phyloP scores from a whole-genome alignment of 208 protist genomes.

The Acanthamoeba royreba region DNA sequence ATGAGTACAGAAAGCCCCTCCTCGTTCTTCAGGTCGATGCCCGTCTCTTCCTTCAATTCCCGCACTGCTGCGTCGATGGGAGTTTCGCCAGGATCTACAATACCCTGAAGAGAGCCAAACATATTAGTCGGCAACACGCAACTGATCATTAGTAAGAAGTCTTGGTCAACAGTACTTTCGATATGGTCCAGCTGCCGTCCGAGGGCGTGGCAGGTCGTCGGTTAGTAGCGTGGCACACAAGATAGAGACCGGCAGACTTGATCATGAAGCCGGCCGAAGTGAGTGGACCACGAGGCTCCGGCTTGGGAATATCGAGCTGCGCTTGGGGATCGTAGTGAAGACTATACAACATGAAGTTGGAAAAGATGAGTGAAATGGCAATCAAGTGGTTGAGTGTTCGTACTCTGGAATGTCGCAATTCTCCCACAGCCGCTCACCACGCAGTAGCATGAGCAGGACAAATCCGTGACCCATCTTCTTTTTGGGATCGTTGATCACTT shows the following conservation, averaged over 20 bases:
- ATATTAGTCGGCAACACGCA: too few relatives aligned
- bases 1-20: background rate
- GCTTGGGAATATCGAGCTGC: background rate
- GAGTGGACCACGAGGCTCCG: background rate
- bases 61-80: background rate
- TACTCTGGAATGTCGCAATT: background rate
- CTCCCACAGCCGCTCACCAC: constrained; percentile 14
- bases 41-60: background rate
- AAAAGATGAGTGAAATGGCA: too few relatives aligned
- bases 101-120: too few relatives aligned
- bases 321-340: background rate
- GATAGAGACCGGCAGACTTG: background rate
- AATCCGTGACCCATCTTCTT: constrained; percentile 51
- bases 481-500: constrained; percentile 42
- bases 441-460: constrained; percentile 40
- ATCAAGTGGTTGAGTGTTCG: background rate
- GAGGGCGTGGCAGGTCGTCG: background rate
- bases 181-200: background rate
- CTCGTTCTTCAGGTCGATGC: background rate
- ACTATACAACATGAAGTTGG: too few relatives aligned
- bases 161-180: too few relatives aligned
- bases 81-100: background rate
- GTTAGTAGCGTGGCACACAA: background rate
- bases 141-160: too few relatives aligned
- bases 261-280: background rate